Percentiles rank a stretch among this genome's conserved stretches.
Evolutionary conservation across 2,329 filamentous ascomycete genomes (phyloP).

Genomic region (Claviceps spartinae): DNA sequence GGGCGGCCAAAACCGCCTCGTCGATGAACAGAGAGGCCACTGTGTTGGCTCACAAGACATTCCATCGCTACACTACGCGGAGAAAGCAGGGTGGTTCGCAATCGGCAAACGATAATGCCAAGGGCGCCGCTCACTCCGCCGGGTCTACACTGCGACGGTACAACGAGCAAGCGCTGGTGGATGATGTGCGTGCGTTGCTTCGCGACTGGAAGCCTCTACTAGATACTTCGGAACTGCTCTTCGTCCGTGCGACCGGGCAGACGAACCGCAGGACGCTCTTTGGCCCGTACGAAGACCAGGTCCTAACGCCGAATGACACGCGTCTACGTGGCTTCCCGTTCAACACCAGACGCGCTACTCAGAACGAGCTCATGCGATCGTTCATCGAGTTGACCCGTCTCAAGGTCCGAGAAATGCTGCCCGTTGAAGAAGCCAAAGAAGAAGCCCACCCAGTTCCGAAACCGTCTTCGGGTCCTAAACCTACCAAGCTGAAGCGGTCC

Average conservation of each 20-base stretch:
- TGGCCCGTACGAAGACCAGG: slow-evolving; percentile 79
- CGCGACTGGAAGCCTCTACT: slow-evolving; percentile 76
- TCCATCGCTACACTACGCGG: slow-evolving; percentile 91
- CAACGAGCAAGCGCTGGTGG: slow-evolving; percentile 79
- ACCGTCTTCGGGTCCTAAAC: slow-evolving; percentile 27
- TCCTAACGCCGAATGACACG: slow-evolving; percentile 64
- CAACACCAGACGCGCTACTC: slow-evolving; percentile 79
- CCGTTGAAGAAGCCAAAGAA: slow-evolving; percentile 39
- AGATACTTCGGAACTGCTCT: slow-evolving; percentile 71
- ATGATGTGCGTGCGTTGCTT: slow-evolving; percentile 75
- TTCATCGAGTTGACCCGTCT: slow-evolving; percentile 89
- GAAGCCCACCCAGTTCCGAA: slow-evolving; percentile 24
- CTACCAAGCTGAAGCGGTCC: slow-evolving; percentile 49
- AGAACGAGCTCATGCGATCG: slow-evolving; percentile 84
- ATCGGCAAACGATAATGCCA: slow-evolving; percentile 86
- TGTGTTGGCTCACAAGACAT: slow-evolving; percentile 90
- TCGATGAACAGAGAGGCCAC: slow-evolving; percentile 73
- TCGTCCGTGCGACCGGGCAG: slow-evolving; percentile 76
- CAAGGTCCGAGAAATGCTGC: slow-evolving; percentile 68
- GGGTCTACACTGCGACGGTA: slow-evolving; percentile 82
- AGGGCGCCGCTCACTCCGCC: slow-evolving; percentile 85
- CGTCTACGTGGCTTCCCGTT: slow-evolving; percentile 84
- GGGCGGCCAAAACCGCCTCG: slow-evolving; percentile 53
- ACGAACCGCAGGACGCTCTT: slow-evolving; percentile 82
- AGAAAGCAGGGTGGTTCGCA: slow-evolving; percentile 94